Percentiles rank a stretch among this genome's conserved stretches.
phyloP scores from a whole-genome alignment of 176 grass and related monocot species.

The Eleusine indica region DNA sequence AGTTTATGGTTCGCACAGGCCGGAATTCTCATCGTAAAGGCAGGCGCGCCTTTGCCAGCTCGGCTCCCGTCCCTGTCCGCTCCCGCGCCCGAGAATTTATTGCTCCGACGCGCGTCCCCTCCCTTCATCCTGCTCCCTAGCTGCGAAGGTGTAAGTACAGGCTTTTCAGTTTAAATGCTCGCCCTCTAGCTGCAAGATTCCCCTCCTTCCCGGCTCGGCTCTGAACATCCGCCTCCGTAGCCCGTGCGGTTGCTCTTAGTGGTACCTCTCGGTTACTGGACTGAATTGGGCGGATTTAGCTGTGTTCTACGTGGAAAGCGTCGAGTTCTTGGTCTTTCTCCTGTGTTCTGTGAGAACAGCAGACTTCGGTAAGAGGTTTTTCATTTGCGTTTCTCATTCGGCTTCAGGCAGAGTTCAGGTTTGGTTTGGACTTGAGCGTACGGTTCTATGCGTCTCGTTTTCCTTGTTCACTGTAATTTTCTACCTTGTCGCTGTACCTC shows the following conservation, averaged over 20 bases:
- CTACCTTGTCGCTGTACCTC: slow-evolving; percentile 8
- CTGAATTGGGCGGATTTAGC: background rate
- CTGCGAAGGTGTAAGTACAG: background rate
- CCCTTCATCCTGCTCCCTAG: background rate
- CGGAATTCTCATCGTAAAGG: slow-evolving; percentile 46
- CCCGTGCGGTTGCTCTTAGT: background rate
- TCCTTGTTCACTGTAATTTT: slow-evolving; percentile 21
- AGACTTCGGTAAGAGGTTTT: slow-evolving; percentile 25
- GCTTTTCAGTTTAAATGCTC: slow-evolving; percentile 48
- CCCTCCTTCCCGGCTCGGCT: slow-evolving; percentile 23
- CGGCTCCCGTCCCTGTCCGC: slow-evolving; percentile 50
- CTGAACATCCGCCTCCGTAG: slow-evolving; percentile 20
- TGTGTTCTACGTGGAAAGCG: slow-evolving; percentile 38
- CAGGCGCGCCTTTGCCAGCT: slow-evolving; percentile 38
- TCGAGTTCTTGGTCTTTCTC: slow-evolving; percentile 42
- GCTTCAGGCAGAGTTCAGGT: slow-evolving; percentile 25
- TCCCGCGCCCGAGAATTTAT: slow-evolving; percentile 65
- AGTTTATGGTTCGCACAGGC: slow-evolving; percentile 35
- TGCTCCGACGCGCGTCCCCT: slow-evolving; percentile 34
- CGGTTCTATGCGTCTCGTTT: slow-evolving; percentile 6
- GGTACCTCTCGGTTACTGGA: slow-evolving; percentile 16
- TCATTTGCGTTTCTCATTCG: slow-evolving; percentile 35
- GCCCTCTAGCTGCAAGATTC: slow-evolving; percentile 37
- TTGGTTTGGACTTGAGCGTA: background rate
- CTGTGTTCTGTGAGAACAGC: background rate